Base-by-base conservation (phyloP, 768 basidiomycete species). In the Kwoniella botswanensis region DNA sequence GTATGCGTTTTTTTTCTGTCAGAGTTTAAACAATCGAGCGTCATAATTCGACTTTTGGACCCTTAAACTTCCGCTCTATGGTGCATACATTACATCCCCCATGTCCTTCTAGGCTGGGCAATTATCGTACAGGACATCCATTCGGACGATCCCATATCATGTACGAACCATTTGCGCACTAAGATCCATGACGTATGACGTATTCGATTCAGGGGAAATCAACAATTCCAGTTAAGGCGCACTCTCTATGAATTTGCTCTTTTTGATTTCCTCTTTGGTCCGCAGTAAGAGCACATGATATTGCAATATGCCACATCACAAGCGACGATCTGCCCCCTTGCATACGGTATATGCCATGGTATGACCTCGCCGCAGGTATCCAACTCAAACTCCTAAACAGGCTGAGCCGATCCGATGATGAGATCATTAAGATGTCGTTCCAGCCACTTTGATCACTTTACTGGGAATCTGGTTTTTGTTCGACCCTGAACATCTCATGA, bases 121-220 rank as follows among this genome's bases (percentile, higher is more conserved):
- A 35, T 35, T 35, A 35, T 35, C 35, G 35, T 7, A 35, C 35
- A 7, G 46, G 1, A 15, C 46, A 50, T 50, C 15, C 46, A 50
- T 18, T 24, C 21, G 50, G 50, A 52, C 21, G 50, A 52, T 52
- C 50, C 50, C 50, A 52, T 52, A 52, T 0, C 35, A 35, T 35
- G 35, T 35, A 35, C 35, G 6, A 5, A 35, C 35, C 6, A 35
- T 24, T 58, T 15, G 57, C 57, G 21, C 54, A 56, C 2, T 15
- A 50, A 15, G 46, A 50, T 12, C 46, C 42, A 42, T 42, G 54
- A 56, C 41, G 54, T 65, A 65, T 65, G 64, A 65, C 64, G 64
- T 65, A 65, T 65, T 57, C 54, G 53, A 42, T 55, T 65, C 64
- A 65, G 64, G 64, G 64, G 26, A 5, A 62, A 64, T 18, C 1